Evolutionary conservation across 345 rosid genomes (phyloP), one percentile per base, ranked within the genome.

Genomic region (Ceriops tagal): DNA sequence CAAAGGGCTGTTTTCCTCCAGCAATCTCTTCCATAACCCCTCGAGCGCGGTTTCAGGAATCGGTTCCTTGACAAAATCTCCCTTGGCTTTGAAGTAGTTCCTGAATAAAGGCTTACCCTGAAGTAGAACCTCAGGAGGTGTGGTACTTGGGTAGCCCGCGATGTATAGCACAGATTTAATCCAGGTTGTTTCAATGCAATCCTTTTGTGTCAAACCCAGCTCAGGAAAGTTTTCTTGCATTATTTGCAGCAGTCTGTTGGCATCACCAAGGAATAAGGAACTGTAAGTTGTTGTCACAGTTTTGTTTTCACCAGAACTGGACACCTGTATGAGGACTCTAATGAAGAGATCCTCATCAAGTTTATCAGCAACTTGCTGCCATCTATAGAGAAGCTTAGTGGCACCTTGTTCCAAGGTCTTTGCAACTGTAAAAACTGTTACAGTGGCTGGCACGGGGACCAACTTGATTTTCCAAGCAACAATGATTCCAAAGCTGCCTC

Each of bases 401-500:
- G 76, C 89, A 0, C 68, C 77, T 62, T 86, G 85, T 53, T 88
- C 81, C 22, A 81, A 52, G 47, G 86, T 81, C 71, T 75, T 86
- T 4, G 80, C 62, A 53, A 86, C 81, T 0, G 85, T 85, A 71
- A 88, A 91, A 69, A 87, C 87, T 0, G 92, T 85, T 0, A 91
- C 88, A 3, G 78, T 87, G 20, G 69, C 61, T 4, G 95, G 95
- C 21, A 91, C 95, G 3, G 84, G 86, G 59, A 91, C 95, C 30
- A 91, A 60, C 52, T 77, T 84, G 39, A 91, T 56, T 70, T 91
- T 91, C 95, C 95, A 91, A 1, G 78, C 68, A 19, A 86, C 74
- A 1, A 91, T 83, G 1, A 90, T 28, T 1, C 96, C 96, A 24
- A 90, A 90, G 76, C 89, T 86, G 8, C 78, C 92, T 43, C 93